Evolutionary conservation across 2,329 filamentous ascomycete species (phyloP).

Genomic region (Calonectria pauciramosa): DNA sequence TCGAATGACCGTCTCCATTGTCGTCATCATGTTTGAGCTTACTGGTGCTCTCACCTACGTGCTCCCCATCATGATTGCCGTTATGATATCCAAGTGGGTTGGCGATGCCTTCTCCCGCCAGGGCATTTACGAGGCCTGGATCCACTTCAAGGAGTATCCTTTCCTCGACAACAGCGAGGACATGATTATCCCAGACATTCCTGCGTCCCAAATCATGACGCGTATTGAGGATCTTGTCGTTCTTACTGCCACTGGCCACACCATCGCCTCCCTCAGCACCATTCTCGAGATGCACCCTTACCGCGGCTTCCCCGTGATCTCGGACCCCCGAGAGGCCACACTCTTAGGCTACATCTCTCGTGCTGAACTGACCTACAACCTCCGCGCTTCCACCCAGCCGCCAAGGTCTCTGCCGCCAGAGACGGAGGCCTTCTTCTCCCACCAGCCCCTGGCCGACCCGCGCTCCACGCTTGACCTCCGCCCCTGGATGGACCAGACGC

Average conservation of each 20-base stretch:
- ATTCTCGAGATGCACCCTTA: conserved; percentile 82
- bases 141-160: conserved; percentile 94
- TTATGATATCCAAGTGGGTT: conserved; percentile 99
- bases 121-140: conserved; percentile 98
- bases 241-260: conserved; percentile 89
- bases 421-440: conserved; percentile 86
- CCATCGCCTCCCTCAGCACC: conserved; percentile 79
- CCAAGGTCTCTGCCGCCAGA: conserved; percentile 74
- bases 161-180: conserved; percentile 93
- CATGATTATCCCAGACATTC: conserved; percentile 84
- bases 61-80: conserved; percentile 97
- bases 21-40: conserved; percentile 99
- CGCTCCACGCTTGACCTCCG: conserved; percentile 85
- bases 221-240: conserved; percentile 90
- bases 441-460: conserved; percentile 86
- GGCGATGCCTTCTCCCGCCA: conserved; percentile 93
- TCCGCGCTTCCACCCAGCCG: conserved; percentile 67
- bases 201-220: conserved; percentile 92
- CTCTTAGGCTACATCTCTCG: conserved; percentile 95
- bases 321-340: conserved; percentile 80
- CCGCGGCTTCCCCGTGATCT: conserved; percentile 93
- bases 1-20: conserved; percentile 96
- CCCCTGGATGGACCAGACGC: conserved; percentile 99
- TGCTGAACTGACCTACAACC: conserved; percentile 87
- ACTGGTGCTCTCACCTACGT: conserved; percentile 97